phyloP scores from a whole-genome alignment of 2,329 filamentous ascomycete genomes.

The Ceratocystis albifundus region DNA sequence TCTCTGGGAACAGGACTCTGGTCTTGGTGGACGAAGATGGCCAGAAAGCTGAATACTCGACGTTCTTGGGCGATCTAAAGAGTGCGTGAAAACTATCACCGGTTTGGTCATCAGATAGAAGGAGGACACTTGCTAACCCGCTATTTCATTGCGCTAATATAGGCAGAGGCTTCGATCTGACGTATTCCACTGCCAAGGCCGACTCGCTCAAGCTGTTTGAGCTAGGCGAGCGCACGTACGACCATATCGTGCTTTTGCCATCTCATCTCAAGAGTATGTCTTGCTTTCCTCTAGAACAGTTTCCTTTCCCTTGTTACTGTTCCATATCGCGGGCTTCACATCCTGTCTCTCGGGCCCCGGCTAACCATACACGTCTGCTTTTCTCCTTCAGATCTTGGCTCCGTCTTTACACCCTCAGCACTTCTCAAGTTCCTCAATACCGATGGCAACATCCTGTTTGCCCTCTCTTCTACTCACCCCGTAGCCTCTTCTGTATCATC shows the following conservation, averaged over 20 bases:
- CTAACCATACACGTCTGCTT: constrained; percentile 10
- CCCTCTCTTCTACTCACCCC: constrained; percentile 60
- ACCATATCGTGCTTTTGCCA: constrained; percentile 82
- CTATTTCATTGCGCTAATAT: constrained; percentile 14
- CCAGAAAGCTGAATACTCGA: constrained; percentile 72
- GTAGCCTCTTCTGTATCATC: constrained; percentile 64
- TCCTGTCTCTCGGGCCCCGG: background rate
- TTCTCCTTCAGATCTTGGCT: constrained; percentile 59
- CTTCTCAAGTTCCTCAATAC: constrained; percentile 87
- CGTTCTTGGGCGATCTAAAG: constrained; percentile 62
- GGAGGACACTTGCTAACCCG: background rate
- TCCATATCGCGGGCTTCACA: too few relatives aligned
- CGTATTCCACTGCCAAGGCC: constrained; percentile 73
- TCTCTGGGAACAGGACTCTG: constrained; percentile 65
- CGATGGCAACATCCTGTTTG: constrained; percentile 80
- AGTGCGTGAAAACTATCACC: constrained; percentile 37
- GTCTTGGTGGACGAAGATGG: constrained; percentile 73
- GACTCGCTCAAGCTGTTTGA: constrained; percentile 66
- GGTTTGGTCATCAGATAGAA: background rate
- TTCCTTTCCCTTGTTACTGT: too few relatives aligned
- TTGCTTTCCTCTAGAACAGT: constrained; percentile 7
- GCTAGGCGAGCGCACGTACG: constrained; percentile 77
- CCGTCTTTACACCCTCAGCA: constrained; percentile 71
- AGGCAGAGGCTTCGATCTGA: constrained; percentile 75
- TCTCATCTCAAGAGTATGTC: constrained; percentile 72